A percentile compares a stretch with the other conserved stretches of the same genome.
These are phyloP conservation scores for Kondoa malvinella DNA, from an alignment of 768 basidiomycete genomes.

Conservation along the genomic window DNA sequence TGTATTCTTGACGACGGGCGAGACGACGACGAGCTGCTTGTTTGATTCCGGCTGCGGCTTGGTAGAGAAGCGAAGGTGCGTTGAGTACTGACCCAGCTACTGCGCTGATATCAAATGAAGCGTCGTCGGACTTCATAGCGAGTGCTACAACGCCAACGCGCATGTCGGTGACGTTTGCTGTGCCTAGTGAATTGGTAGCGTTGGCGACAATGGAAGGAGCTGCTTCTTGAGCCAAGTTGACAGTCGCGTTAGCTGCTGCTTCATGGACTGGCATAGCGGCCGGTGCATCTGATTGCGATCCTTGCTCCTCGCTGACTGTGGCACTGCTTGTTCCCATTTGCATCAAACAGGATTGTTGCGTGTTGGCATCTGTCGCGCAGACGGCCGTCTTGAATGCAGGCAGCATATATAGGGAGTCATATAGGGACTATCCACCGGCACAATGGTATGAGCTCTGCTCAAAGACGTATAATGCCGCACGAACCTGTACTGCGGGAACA, in stretches of 20 bases:
- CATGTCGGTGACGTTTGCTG: conserved; percentile 38
- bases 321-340: too few relatives aligned
- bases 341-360: conserved; percentile 49
- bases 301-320: conserved; percentile 19
- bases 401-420: conserved; percentile 65
- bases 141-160: not conserved
- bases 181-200: conserved; percentile 11
- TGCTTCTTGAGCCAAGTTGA: too few relatives aligned
- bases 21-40: not conserved
- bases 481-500: conserved; percentile 26
- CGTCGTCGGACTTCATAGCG: conserved; percentile 6
- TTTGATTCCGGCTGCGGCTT: conserved; percentile 6
- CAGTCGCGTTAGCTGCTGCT: conserved; percentile 27
- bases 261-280: conserved; percentile 1
- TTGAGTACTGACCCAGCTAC: conserved; percentile 5
- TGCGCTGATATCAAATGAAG: not conserved
- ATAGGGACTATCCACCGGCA: conserved; percentile 45
- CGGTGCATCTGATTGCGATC: conserved; percentile 25
- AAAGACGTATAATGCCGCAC: not conserved
- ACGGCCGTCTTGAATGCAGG: conserved; percentile 48
- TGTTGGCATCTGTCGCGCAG: conserved; percentile 57
- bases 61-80: not conserved
- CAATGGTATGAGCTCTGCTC: conserved; percentile 32
- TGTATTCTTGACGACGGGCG: not conserved
- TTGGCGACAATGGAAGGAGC: conserved; percentile 9